Percentiles rank a stretch among this genome's conserved stretches.
Evolutionary conservation across 2,329 filamentous ascomycete species (phyloP).

Genomic region (Ceratocystis huliohia): DNA sequence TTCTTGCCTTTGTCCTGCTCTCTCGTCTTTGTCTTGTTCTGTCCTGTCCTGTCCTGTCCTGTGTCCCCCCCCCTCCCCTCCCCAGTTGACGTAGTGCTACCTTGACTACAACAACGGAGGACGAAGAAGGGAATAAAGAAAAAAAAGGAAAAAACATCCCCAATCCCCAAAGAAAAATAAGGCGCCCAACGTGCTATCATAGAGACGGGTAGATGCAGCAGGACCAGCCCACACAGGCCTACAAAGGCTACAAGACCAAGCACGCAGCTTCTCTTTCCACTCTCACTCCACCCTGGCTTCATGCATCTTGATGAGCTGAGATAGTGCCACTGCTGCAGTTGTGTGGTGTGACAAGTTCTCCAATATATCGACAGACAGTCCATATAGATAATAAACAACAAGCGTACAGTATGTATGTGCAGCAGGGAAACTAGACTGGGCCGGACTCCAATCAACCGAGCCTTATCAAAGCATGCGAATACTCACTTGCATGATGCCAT

Average conservation of each 20-base stretch:
- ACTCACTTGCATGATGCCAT: no score
- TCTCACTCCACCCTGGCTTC: not conserved
- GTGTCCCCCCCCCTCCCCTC: no score
- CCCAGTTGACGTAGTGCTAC: no score
- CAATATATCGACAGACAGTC: not conserved
- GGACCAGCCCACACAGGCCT: not conserved
- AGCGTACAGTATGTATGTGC: not conserved
- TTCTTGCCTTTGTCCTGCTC: no score
- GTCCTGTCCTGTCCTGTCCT: no score
- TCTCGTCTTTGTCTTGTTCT: no score
- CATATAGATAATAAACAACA: not conserved
- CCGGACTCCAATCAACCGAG: no score
- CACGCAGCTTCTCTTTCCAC: not conserved
- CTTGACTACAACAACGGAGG: not conserved
- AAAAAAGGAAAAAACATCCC: not conserved
- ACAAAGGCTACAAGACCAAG: not conserved
- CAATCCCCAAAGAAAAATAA: not conserved
- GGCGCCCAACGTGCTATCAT: not conserved
- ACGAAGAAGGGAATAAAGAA: not conserved
- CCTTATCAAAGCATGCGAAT: no score
- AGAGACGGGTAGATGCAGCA: not conserved
- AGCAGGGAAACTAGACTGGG: not conserved
- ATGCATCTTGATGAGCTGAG: not conserved
- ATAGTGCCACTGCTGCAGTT: conserved; percentile 1
- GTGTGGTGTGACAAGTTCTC: not conserved